phyloP scores from a whole-genome alignment of 176 grass and related monocot species.

The Oryza rufipogon region DNA sequence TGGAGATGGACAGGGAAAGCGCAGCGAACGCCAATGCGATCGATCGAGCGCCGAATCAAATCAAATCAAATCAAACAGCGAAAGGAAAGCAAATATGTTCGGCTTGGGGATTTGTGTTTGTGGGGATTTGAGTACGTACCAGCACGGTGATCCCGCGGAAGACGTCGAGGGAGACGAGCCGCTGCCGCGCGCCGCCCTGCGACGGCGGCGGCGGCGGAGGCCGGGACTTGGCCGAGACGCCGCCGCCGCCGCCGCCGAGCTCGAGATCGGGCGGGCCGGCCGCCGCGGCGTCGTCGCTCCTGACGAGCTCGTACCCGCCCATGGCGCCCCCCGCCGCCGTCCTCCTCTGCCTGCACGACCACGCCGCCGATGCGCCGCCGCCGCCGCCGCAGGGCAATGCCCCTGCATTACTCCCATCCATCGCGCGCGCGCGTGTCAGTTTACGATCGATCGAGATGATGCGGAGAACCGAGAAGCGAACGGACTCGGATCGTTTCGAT shows the following conservation, averaged over 20 bases:
- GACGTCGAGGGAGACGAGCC: constrained; percentile 86
- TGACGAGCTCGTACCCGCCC: constrained; percentile 53
- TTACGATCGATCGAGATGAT: not conserved
- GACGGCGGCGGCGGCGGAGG: not conserved
- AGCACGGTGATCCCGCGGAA: constrained; percentile 89
- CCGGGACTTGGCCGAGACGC: not conserved
- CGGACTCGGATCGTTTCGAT: too few species aligned
- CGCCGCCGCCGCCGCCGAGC: constrained; percentile 2
- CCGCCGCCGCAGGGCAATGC: too few species aligned
- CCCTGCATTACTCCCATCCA: constrained; percentile 21
- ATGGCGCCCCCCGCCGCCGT: constrained; percentile 8
- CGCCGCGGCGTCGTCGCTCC: constrained; percentile 38
- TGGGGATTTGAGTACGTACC: constrained; percentile 51
- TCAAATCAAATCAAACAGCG: not conserved
- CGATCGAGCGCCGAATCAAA: not conserved
- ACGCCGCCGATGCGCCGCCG: not conserved
- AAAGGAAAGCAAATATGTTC: not conserved
- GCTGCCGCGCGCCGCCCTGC: constrained; percentile 24
- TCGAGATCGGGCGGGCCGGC: constrained; percentile 34
- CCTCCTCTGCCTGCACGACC: constrained; percentile 43
- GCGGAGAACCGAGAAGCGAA: not conserved
- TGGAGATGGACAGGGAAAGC: constrained; percentile 24
- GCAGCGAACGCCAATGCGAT: not conserved
- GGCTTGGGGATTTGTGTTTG: not conserved
- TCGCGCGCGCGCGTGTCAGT: not conserved